Conservation (phyloP, 805 yeast genomes). For the Hemisphaericaspora nanyangensis region DNA sequence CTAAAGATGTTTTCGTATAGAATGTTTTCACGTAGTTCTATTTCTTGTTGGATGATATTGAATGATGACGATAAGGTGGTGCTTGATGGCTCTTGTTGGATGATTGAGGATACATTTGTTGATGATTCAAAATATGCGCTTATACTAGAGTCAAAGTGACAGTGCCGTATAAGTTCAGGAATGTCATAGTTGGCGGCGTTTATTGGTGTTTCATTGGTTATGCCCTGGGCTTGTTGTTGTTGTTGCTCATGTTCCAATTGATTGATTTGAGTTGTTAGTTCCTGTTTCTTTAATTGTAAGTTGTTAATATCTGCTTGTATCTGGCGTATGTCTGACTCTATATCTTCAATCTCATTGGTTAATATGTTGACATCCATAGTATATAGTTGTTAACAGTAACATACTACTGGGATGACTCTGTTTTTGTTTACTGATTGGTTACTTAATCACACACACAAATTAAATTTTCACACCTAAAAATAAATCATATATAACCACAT, state of each 20-base stretch:
- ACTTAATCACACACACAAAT: too few species aligned
- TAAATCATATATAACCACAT: too few species aligned
- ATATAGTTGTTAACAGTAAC: too few species aligned
- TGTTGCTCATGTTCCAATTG: constrained; percentile 7
- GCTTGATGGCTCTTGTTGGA: background rate
- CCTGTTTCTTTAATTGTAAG: constrained; percentile 10
- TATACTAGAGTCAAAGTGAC: constrained; percentile 29
- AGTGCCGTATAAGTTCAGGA: constrained; percentile 21
- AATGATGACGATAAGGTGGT: background rate
- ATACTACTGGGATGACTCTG: too few species aligned
- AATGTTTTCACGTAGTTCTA: constrained; percentile 26
- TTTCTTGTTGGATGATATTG: background rate
- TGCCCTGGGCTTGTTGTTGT: background rate
- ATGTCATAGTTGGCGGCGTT: constrained; percentile 4
- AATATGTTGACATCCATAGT: constrained; percentile 1
- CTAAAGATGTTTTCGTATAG: constrained; percentile 46
- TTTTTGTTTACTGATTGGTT: too few species aligned
- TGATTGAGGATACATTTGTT: background rate
- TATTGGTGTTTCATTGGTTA: background rate
- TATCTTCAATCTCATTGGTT: constrained; percentile 14
- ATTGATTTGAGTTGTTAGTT: constrained; percentile 10
- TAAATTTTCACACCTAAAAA: too few species aligned
- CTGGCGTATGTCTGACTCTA: constrained; percentile 16
- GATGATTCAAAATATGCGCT: constrained; percentile 15
- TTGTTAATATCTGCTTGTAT: constrained; percentile 15